Evolutionary conservation across 768 basidiomycete genomes (phyloP), one percentile per base, ranked within the genome.

Genomic region (Neoboletus subvelutipes): DNA sequence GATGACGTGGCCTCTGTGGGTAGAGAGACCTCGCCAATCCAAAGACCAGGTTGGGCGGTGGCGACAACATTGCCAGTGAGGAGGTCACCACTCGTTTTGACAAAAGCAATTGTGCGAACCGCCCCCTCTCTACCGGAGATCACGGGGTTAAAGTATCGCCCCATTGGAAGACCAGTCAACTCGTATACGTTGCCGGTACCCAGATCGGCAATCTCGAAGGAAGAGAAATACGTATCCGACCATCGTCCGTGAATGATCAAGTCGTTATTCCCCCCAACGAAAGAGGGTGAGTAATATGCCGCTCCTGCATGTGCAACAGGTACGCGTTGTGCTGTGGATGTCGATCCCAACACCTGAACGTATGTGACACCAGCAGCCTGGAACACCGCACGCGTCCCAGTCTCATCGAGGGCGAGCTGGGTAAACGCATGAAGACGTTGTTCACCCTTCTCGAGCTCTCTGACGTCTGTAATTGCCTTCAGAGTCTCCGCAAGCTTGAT

Each of bases 281-380:
- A 88, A 5, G 82, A 77, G 2, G 88, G 88, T 0, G 87, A 86
- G 58, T 86, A 87, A 63, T 90, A 89, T 2, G 84, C 73, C 33
- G 73, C 76, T 7, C 70, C 67, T 12, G 76, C 55, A 50, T 84
- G 67, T 5, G 80, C 68, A n/a, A 79, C 76, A 9, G 87, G 86
- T 12, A 78, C 69, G 3, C 62, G 64, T 9, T 82, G 75, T 36
- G 75, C 73, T 8, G 50, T 59, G 5, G 73, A 67, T 4, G 67
- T 59, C 6, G 72, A 64, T 33, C 54, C 63, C 50, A 67, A n/a
- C 17, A 12, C 46, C 45, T 71, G 69, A 48, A 61, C 43, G 24
- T 71, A 71, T 18, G 67, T 71, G 48, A 65, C 59, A 1, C 87
- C 87, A 9, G 84, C 84, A n/a, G 81, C 88, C 70, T 88, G 81